Evolutionary conservation across 768 basidiomycete species (phyloP), one percentile per base, ranked within the genome.

Genomic region (Russula vinacea): DNA sequence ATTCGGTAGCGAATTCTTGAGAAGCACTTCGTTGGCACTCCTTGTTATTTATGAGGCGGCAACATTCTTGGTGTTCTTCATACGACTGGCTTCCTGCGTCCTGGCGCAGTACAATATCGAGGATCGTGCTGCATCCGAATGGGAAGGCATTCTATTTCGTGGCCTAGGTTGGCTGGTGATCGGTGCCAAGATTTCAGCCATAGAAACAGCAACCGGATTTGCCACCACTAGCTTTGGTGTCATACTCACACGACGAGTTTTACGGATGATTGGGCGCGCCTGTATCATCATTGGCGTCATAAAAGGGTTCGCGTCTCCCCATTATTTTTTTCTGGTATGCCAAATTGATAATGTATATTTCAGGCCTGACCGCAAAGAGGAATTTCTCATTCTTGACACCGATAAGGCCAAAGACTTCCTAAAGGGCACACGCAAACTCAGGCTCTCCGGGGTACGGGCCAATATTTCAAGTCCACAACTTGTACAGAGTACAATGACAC

Each of bases 121-220:
- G 63, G 72, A 73, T 1, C 70, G 77, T 8, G 74, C 74, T 13
- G 75, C 76, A 51, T 79, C 82, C 62, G 76, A 79, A 58, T 72
- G 75, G 0, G 81, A 84, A 71, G 67, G 65, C n/a, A 73, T 77
- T 26, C 73, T 83, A 22, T 76, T 86, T 67, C 81, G 78, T 62
- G 90, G 90, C 11, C 80, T 83, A 11, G 83, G 78, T 19, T 92
- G 88, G 89, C 78, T 90, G 51, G 75, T 80, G n/a, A 75, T 70
- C 0, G 88, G 83, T 3, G 71, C 88, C 60, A 81, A 84, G 69
- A 70, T 91, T 29, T 87, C 88, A 11, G 82, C 83, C 3, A 71
- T 86, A 53, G 90, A 92, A 73, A 83, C 81, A 6, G 72, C 84
- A 7, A 70, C 86, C 11, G 90, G 89, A 0, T 90, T 90, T 67